Base-by-base conservation (phyloP, 352 stramenopile genomes). In the Globisporangium uncinulatum region DNA sequence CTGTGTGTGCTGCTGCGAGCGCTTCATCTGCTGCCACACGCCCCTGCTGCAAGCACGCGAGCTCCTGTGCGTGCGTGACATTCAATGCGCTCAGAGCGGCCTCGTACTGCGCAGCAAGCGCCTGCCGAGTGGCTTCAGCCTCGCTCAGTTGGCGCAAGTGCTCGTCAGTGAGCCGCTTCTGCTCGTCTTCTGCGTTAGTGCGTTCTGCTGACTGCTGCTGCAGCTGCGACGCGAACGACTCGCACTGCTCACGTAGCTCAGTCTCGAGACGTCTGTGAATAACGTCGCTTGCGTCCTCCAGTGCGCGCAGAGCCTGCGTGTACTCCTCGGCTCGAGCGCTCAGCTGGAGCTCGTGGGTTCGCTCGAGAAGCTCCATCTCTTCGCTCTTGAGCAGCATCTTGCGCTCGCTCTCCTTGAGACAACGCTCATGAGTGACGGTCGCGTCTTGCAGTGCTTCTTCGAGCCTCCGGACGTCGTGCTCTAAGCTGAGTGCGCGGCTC, bases 371-470 rank as follows among this genome's bases (percentile, higher is more conserved):
- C 29, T 20, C n/a, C 15, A 53, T 6, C 14, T 50, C 50, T 6
- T 63, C 39, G 31, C 20, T 29, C 20, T 57, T 50, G 19, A 39
- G 14, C 48, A 45, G 14, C n/a, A 56, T 29, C 29, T 62, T 47
- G 4, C 29, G 29, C 24, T 56, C 31, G 2, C 37, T 31, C 15
- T 50, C 48, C 24, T 62, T 44, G 13, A 51, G 2, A 5, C 43
- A 31, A 8, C 29, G 17, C 31, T 36, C 6, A 13, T 52, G 41
- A 11, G 32, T 20, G 17, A 9, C 13, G 5, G 50, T 31, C 32
- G 50, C 50, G 9, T 54, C 50, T 3, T 20, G 29, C 4, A 58
- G 17, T 5, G 21, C 24, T 11, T 54, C 41, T 19, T 62, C 51
- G 15, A 57, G 51, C 9, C n/a, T 31, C 8, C 21, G n/a, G 14